Conservation (phyloP, 2,329 filamentous ascomycete genomes). For the Podosphaera fusca region DNA sequence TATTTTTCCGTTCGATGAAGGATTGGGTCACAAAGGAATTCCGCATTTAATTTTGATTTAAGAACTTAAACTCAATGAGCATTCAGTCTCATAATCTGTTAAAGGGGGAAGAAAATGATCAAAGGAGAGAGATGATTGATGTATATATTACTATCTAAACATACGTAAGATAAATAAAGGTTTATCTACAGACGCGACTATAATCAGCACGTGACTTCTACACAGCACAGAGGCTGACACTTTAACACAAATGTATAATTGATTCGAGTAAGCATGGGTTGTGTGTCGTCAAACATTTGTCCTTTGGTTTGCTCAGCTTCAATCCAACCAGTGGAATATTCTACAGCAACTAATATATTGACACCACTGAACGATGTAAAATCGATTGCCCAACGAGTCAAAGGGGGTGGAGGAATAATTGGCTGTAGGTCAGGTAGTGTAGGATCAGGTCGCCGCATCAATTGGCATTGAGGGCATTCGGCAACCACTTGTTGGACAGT, state of each 20-base stretch:
- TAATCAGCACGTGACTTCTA: no score
- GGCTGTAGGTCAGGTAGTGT: neutral
- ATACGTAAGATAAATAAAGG: no score
- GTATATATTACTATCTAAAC: no score
- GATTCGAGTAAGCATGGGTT: neutral
- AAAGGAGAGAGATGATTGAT: no score
- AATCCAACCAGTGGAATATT: neutral
- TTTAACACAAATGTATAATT: neutral
- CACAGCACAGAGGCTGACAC: no score
- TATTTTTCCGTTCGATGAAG: no score
- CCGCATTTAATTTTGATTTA: no score
- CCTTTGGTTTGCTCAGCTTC: neutral
- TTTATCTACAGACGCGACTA: no score
- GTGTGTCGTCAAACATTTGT: neutral
- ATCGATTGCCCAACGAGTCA: neutral
- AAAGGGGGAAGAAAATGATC: no score
- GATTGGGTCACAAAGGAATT: no score
- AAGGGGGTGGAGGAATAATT: neutral
- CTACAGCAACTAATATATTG: neutral
- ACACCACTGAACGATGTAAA: neutral
- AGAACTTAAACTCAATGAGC: no score
- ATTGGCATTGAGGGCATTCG: neutral
- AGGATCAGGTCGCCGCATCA: neutral
- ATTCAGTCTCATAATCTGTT: no score
- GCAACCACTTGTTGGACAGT: neutral